Base-by-base conservation (phyloP, 208 protist genomes). In the Trichomonas gallinae region DNA sequence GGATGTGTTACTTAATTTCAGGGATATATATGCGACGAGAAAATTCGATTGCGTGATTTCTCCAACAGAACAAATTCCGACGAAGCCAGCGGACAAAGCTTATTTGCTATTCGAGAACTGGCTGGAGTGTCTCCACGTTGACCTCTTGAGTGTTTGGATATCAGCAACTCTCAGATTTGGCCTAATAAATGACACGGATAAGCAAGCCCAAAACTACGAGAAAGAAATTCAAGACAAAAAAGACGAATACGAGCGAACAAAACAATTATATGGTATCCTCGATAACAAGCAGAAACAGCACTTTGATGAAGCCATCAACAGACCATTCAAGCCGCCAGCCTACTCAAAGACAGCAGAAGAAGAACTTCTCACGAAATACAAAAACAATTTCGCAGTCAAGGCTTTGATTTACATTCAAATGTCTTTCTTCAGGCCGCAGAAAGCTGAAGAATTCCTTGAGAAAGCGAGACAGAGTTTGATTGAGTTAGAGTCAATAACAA, bases 21-120 rank as follows among this genome's bases (percentile, higher is more conserved):
- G 87, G 26, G 87, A 93, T 58, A 42, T 44, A 17, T 93, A 49
- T 36, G 23, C 87, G 38, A 58, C 26, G 2, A 93, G 87, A 15
- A 93, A 93, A 93, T 44, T 34, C n/a, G 13, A 48, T 48, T 48
- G 44, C n/a, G 44, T 51, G 3, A 58, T 93, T 34, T 38, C 87
- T 38, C 26, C 87, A 51, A 34, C 87, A 36, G 44, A 23, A 42
- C n/a, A 8, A 40, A 42, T 93, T 38, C 87, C 87, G 51, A 48
- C 15, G 17, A 93, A 93, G 46, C 87, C 87, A 51, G 13, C 45
- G 9, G 44, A 93, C 36, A 42, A 93, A 51, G 4, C 15, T 26
- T 93, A 93, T 51, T 17, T 93, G n/a, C 15, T 51, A n/a, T 93
- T 93, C 46, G 87, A 93, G 44, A 93, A 51, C 23, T 93, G 87